Evolutionary conservation across 352 stramenopile species (phyloP).

Genomic region (Phytophthora sp.): DNA sequence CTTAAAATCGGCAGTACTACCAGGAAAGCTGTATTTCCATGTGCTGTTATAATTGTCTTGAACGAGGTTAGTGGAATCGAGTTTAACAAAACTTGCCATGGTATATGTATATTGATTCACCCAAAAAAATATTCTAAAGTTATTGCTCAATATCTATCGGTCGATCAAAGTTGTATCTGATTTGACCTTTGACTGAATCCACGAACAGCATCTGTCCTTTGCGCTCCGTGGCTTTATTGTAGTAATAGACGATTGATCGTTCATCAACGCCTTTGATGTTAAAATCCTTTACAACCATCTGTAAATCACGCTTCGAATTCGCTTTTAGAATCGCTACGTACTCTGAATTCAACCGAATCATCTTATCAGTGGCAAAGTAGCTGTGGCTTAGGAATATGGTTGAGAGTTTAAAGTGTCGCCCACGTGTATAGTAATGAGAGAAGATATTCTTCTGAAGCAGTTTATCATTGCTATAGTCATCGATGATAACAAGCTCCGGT

Average conservation of each 20-base stretch:
- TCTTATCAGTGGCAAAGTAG: not conserved
- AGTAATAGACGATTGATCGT: not conserved
- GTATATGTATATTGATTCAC: not conserved
- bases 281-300: not conserved
- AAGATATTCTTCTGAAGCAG: no score
- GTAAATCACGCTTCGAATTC: not conserved
- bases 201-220: not conserved
- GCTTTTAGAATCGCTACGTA: not conserved
- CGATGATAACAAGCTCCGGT: no score
- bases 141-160: not conserved
- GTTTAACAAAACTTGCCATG: constrained; percentile 2
- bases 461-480: no score
- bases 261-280: not conserved
- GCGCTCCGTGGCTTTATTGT: not conserved
- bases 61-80: constrained; percentile 11
- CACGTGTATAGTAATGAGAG: no score
- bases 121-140: not conserved
- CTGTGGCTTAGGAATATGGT: not conserved
- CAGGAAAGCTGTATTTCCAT: no score
- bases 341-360: not conserved
- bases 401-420: not conserved
- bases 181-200: not conserved
- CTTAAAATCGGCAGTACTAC: not conserved
- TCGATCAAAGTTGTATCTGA: not conserved
- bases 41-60: constrained; percentile 2